Conservation (phyloP, 1,284 basidiomycete genomes). For the Ustilago xerochloae region DNA sequence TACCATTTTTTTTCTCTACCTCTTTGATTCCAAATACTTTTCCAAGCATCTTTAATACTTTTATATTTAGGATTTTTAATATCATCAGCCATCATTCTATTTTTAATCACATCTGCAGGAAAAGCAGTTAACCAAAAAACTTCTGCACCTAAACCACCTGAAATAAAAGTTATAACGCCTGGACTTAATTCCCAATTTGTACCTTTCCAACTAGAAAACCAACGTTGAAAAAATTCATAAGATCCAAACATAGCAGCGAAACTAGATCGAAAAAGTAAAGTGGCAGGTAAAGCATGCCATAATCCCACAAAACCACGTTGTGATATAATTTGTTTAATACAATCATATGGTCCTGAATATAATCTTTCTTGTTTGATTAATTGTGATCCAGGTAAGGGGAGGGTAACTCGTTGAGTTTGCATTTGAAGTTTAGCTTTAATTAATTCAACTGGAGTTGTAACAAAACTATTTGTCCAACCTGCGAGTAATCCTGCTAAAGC, state of each 20-base stretch:
- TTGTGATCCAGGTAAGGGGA: conserved; percentile 33
- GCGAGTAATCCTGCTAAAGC: conserved; percentile 78
- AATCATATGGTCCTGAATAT: conserved; percentile 67
- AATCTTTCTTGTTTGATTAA: not conserved
- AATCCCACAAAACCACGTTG: conserved; percentile 62
- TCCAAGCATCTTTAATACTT: conserved; percentile 36
- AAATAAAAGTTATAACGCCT: conserved; percentile 76
- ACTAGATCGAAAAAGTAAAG: conserved; percentile 67
- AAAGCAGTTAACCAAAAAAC: conserved; percentile 74
- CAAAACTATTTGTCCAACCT: conserved; percentile 78
- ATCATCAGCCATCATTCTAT: conserved; percentile 70
- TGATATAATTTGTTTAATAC: conserved; percentile 63
- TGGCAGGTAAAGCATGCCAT: conserved; percentile 68
- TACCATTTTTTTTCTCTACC: conserved; percentile 19
- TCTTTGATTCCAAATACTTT: conserved; percentile 45
- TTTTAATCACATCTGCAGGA: conserved; percentile 80
- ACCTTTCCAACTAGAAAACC: conserved; percentile 30
- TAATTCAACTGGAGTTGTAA: conserved; percentile 75
- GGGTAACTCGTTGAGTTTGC: conserved; percentile 74
- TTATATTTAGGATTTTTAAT: conserved; percentile 72
- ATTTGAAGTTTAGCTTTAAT: conserved; percentile 79
- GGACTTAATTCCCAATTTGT: conserved; percentile 72
- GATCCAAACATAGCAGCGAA: conserved; percentile 64
- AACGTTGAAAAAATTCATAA: conserved; percentile 64
- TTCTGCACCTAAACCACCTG: conserved; percentile 71